These are phyloP conservation scores for Trichoderma koningiopsis DNA, from an alignment of 2,329 filamentous ascomycete species.

Conservation along the genomic window DNA sequence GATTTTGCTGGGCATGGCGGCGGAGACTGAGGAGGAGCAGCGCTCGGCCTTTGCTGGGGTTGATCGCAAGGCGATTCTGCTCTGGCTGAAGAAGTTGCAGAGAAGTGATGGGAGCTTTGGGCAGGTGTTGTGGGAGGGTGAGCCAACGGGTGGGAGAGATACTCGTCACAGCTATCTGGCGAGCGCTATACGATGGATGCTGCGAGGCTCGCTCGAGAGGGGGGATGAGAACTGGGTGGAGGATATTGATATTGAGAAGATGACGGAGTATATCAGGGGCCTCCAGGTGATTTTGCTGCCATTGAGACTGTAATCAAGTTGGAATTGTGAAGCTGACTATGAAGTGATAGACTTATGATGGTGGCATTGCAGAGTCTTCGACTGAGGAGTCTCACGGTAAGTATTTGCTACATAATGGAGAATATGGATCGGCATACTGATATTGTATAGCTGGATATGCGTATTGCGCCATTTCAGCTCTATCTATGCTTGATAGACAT, in stretches of 20 bases:
- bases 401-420: slow-evolving; percentile 29
- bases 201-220: slow-evolving; percentile 62
- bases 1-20: slow-evolving; percentile 63
- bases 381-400: slow-evolving; percentile 81
- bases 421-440: not conserved
- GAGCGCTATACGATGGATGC: slow-evolving; percentile 76
- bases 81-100: slow-evolving; percentile 77
- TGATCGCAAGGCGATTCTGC: slow-evolving; percentile 65
- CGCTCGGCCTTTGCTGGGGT: slow-evolving; percentile 62
- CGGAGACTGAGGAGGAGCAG: slow-evolving; percentile 44
- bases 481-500: slow-evolving; percentile 72
- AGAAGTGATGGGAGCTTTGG: slow-evolving; percentile 87
- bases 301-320: not conserved
- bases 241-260: slow-evolving; percentile 73
- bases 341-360: slow-evolving; percentile 73
- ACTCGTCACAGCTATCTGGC: slow-evolving; percentile 88
- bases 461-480: slow-evolving; percentile 80
- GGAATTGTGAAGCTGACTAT: not conserved
- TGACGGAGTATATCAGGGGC: slow-evolving; percentile 70
- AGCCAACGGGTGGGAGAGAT: slow-evolving; percentile 77
- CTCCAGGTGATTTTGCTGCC: slow-evolving; percentile 50
- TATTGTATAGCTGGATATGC: slow-evolving; percentile 74
- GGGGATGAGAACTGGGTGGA: slow-evolving; percentile 58
- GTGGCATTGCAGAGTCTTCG: slow-evolving; percentile 77
- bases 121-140: slow-evolving; percentile 66